A percentile compares a stretch with the other conserved stretches of the same genome.
These are phyloP conservation scores for Populus pruinosa DNA, from an alignment of 345 rosid species.

Conservation along the genomic window DNA sequence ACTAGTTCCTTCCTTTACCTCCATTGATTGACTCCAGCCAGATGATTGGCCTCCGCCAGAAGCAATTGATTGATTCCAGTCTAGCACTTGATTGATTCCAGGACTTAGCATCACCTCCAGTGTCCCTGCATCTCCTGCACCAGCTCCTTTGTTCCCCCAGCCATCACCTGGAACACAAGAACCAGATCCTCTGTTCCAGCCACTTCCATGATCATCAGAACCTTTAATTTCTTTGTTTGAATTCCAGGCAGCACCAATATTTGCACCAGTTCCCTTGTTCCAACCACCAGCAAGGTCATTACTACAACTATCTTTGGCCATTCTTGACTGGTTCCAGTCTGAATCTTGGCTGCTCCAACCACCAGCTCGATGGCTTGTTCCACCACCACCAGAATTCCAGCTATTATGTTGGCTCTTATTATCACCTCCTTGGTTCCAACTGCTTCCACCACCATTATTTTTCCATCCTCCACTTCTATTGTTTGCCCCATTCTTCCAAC, in stretches of 20 bases:
- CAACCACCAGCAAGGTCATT: not conserved
- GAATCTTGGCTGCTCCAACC: slow-evolving; percentile 36
- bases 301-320: not conserved
- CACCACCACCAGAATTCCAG: slow-evolving; percentile 31
- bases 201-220: slow-evolving; percentile 1
- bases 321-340: slow-evolving; percentile 7
- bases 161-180: slow-evolving; percentile 2
- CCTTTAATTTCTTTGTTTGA: not conserved
- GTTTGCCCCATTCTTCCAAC: slow-evolving; percentile 23
- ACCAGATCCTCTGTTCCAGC: slow-evolving; percentile 4
- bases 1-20: slow-evolving; percentile 13
- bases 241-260: slow-evolving; percentile 7
- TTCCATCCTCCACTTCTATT: slow-evolving; percentile 15
- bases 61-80: slow-evolving; percentile 23
- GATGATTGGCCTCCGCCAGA: slow-evolving; percentile 19
- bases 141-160: slow-evolving; percentile 20
- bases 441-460: slow-evolving; percentile 13
- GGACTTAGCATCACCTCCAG: slow-evolving; percentile 9
- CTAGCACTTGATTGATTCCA: slow-evolving; percentile 23
- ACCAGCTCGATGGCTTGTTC: slow-evolving; percentile 28
- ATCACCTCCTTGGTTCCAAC: slow-evolving; percentile 30
- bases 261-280: not conserved
- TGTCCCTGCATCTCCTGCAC: slow-evolving; percentile 8
- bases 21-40: slow-evolving; percentile 14
- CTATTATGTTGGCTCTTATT: slow-evolving; percentile 16